Conservation (phyloP, 192 early-diverging fungal species). For the Backusella liffmaniae region DNA sequence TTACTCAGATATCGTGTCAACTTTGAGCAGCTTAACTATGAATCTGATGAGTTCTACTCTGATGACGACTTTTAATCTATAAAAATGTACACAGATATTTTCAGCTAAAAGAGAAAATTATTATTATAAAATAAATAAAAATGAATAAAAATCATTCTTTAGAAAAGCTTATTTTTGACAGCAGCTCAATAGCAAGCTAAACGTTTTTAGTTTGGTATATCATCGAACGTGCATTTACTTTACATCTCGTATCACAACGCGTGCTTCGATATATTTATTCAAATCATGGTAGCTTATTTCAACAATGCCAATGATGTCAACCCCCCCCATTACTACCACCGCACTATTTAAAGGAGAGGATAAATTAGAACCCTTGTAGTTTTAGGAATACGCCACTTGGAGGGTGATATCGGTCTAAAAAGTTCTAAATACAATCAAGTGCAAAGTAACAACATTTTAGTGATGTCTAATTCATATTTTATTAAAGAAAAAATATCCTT, state of each 20-base stretch:
- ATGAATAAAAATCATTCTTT: conserved; percentile 1
- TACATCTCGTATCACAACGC: too few relatives aligned
- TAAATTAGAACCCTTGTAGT: too few relatives aligned
- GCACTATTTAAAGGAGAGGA: background rate
- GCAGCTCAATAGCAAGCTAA: background rate
- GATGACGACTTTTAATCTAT: conserved; percentile 28
- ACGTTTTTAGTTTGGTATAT: background rate
- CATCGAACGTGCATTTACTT: too few relatives aligned
- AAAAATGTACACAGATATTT: conserved; percentile 6
- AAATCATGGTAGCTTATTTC: background rate
- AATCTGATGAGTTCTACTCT: conserved; percentile 65
- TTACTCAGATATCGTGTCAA: conserved; percentile 87
- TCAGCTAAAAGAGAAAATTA: background rate
- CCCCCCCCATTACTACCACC: too few relatives aligned
- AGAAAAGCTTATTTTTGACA: background rate
- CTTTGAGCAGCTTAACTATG: conserved; percentile 63
- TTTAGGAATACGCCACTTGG: too few relatives aligned
- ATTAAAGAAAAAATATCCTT: too few relatives aligned
- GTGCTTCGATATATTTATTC: too few relatives aligned
- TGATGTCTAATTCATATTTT: too few relatives aligned
- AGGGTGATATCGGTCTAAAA: too few relatives aligned
- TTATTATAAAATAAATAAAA: background rate
- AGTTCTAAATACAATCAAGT: too few relatives aligned
- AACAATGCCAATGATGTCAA: background rate
- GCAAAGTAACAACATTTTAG: too few relatives aligned